Evolutionary conservation across 106 monocot species (phyloP).

Genomic region (Posidonia australis): DNA sequence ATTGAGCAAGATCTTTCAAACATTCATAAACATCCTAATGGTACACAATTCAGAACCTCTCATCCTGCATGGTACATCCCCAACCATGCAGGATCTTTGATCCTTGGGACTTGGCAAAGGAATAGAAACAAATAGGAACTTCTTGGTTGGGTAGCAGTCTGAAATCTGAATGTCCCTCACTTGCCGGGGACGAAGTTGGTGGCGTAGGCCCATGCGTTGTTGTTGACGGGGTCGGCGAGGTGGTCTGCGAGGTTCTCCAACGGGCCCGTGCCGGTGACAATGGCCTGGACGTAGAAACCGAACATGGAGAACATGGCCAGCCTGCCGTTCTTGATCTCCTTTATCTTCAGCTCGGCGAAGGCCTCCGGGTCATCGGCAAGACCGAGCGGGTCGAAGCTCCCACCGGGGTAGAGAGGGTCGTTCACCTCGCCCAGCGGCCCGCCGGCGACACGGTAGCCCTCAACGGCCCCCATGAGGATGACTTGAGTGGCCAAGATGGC

Average conservation of each 20-base stretch:
- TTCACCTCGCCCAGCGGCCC: slow-evolving; percentile 54
- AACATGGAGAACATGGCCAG: slow-evolving; percentile 39
- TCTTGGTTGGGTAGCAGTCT: too few relatives aligned
- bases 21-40: too few relatives aligned
- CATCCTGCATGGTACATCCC: too few relatives aligned
- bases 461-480: slow-evolving; percentile 56
- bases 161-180: too few relatives aligned
- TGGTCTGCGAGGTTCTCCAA: slow-evolving; percentile 29
- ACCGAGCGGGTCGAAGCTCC: slow-evolving; percentile 44
- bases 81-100: too few relatives aligned
- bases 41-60: too few relatives aligned
- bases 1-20: too few relatives aligned
- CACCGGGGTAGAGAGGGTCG: slow-evolving; percentile 42
- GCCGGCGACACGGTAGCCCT: slow-evolving; percentile 60
- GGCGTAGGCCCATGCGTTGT: slow-evolving; percentile 29
- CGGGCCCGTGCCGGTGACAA: slow-evolving; percentile 28
- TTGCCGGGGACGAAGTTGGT: slow-evolving; percentile 32
- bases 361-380: slow-evolving; percentile 57
- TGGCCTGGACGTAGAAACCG: slow-evolving; percentile 28
- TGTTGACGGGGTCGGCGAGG: slow-evolving; percentile 29
- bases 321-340: slow-evolving; percentile 48
- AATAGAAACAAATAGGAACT: too few relatives aligned
- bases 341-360: slow-evolving; percentile 57
- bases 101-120: too few relatives aligned
- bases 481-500: slow-evolving; percentile 67